A percentile compares a stretch with the other conserved stretches of the same genome.
These are phyloP conservation scores for Boletus rufocinnamomeus DNA, from an alignment of 768 basidiomycete species.

Conservation along the genomic window DNA sequence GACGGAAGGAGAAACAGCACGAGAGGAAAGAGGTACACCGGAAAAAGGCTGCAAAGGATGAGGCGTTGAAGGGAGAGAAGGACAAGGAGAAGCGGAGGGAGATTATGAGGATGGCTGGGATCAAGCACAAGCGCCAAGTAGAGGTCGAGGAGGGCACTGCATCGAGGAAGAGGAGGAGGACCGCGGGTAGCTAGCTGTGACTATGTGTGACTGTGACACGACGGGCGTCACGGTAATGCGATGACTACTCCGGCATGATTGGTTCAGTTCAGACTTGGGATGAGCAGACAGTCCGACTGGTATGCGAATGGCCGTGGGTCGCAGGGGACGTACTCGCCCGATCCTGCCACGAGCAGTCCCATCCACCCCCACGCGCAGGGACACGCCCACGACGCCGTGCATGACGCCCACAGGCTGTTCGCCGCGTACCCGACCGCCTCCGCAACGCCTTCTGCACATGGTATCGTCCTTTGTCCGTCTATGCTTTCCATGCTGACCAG, in stretches of 20 bases:
- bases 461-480: slow-evolving; percentile 37
- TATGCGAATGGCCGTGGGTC: slow-evolving; percentile 22
- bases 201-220: slow-evolving; percentile 22
- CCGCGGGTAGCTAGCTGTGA: slow-evolving; percentile 8
- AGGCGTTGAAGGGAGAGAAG: slow-evolving; percentile 60
- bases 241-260: not conserved
- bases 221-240: slow-evolving; percentile 18
- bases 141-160: slow-evolving; percentile 59
- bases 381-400: slow-evolving; percentile 50
- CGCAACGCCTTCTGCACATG: slow-evolving; percentile 75
- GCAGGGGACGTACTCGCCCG: slow-evolving; percentile 17
- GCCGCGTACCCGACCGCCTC: slow-evolving; percentile 74
- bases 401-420: slow-evolving; percentile 67
- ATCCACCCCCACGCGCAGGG: slow-evolving; percentile 14
- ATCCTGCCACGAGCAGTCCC: slow-evolving; percentile 5
- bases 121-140: slow-evolving; percentile 67
- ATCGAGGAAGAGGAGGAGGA: slow-evolving; percentile 54
- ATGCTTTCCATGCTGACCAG: slow-evolving; percentile 22
- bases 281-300: slow-evolving; percentile 32
- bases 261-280: slow-evolving; percentile 16
- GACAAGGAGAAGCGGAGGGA: slow-evolving; percentile 78
- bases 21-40: slow-evolving; percentile 66
- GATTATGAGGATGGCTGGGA: slow-evolving; percentile 68
- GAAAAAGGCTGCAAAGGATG: slow-evolving; percentile 75
- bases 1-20: slow-evolving; percentile 85